A percentile compares a stretch with the other conserved stretches of the same genome.
phyloP scores from a whole-genome alignment of 495 filamentous ascomycete genomes.

The Sabuloglossum arenarium region DNA sequence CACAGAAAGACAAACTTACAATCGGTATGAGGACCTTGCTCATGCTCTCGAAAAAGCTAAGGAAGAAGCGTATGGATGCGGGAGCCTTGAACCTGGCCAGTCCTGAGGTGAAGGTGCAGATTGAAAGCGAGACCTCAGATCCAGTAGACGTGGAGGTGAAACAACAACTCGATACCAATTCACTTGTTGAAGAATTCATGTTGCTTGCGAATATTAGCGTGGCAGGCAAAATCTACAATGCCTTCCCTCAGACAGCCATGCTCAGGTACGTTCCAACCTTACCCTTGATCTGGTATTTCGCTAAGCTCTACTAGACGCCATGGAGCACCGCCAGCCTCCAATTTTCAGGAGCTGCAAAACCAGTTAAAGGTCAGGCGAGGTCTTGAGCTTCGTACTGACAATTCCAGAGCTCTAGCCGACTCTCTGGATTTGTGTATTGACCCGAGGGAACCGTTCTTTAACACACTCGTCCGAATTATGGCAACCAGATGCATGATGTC shows the following conservation, averaged over 20 bases:
- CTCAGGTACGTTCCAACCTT: slow-evolving; percentile 19
- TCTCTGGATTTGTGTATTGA: slow-evolving; percentile 75
- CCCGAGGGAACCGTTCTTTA: slow-evolving; percentile 81
- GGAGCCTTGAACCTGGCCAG: slow-evolving; percentile 88
- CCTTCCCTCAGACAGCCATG: slow-evolving; percentile 88
- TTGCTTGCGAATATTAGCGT: slow-evolving; percentile 92
- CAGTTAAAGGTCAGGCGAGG: slow-evolving; percentile 72
- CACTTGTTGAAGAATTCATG: slow-evolving; percentile 98
- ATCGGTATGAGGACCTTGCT: slow-evolving; percentile 75
- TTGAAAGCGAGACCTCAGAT: slow-evolving; percentile 85
- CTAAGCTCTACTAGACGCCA: slow-evolving; percentile 34
- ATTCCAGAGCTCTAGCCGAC: slow-evolving; percentile 74
- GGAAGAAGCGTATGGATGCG: slow-evolving; percentile 86
- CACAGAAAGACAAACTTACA: slow-evolving; percentile 72
- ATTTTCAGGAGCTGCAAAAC: slow-evolving; percentile 82
- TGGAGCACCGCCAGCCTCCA: slow-evolving; percentile 75
- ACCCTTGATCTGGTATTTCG: neutral
- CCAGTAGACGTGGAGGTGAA: slow-evolving; percentile 94
- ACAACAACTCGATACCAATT: slow-evolving; percentile 84
- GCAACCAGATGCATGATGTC: slow-evolving; percentile 98
- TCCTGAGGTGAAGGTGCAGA: slow-evolving; percentile 84
- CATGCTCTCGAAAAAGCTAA: slow-evolving; percentile 80
- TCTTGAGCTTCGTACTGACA: slow-evolving; percentile 58
- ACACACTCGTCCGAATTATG: slow-evolving; percentile 89
- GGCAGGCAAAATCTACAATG: slow-evolving; percentile 62